A percentile compares a stretch with the other conserved stretches of the same genome.
phyloP scores from a whole-genome alignment of 2,329 filamentous ascomycete genomes.

The Diaporthe sp. region DNA sequence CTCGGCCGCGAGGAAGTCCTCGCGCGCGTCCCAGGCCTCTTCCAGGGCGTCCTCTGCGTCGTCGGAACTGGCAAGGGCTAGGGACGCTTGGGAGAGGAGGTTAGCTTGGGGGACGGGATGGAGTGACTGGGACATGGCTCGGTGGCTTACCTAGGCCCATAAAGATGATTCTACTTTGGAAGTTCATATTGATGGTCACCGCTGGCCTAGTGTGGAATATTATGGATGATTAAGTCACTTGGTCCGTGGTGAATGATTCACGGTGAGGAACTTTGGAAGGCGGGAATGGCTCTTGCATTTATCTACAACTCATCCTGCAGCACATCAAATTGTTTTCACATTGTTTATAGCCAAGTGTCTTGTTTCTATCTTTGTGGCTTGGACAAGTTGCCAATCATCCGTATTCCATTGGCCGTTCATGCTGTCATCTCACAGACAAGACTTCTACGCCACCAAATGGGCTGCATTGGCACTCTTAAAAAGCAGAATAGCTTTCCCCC shows the following conservation, averaged over 20 bases:
- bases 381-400: background rate
- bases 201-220: background rate
- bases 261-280: rapidly evolving
- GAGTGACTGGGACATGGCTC: rapidly evolving
- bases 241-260: rapidly evolving
- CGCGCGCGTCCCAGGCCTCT: background rate
- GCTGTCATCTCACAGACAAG: constrained; percentile 25
- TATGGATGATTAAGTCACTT: background rate
- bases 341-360: constrained; percentile 18
- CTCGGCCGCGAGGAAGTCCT: constrained; percentile 5
- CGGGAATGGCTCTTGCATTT: background rate
- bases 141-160: constrained; percentile 2
- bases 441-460: background rate
- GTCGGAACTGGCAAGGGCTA: background rate
- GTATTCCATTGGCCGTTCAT: constrained; percentile 13
- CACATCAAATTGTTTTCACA: background rate
- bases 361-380: background rate
- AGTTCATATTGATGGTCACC: background rate
- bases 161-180: background rate
- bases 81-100: background rate
- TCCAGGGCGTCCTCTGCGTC: background rate
- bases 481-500: background rate
- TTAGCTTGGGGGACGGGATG: background rate
- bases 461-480: constrained; percentile 16
- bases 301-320: background rate